Base-by-base conservation (phyloP, 768 basidiomycete species). In the Trametes villosa region DNA sequence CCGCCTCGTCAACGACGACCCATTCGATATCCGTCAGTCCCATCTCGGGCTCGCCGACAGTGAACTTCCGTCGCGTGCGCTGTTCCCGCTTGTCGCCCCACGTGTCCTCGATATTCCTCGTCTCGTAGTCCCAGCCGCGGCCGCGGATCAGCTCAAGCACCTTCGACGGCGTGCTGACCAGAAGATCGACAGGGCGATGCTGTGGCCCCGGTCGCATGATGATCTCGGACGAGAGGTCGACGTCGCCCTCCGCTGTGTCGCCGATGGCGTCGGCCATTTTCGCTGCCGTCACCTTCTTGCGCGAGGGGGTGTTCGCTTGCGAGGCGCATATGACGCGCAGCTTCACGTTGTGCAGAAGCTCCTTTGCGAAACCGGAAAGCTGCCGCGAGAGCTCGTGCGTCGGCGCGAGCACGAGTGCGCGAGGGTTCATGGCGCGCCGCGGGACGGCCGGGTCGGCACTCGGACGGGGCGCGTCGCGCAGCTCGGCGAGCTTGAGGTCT, bases 1-100 rank as follows among this genome's bases (percentile, higher is more conserved):
- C 95, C 0, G 95, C 94, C 70, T 97, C 94, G 62, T 97, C 95
- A 1, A 96, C 77, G 3, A 96, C 79, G 7, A 96, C 88, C 93
- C 93, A 96, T 67, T 96, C 92, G 1, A 96, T 77, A 49, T 85
- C 81, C 52, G 80, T 81, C 24, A 94, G 74, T 2, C 86, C 81
- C 75, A 92, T 81, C 67, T 86, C 80, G 5, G 84, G 80, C 46
- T 80, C 76, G 60, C 75, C 67, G 62, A 79, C 79, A 66, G 65
- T 79, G 79, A 72, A 78, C 62, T 63, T 82, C 73, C 72, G 71
- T 22, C 69, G 69, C 27, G 63, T 30, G 40, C 31, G 52, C 22
- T 50, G 26, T 53, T 71, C 68, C 70, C 64, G 44, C n/a, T 20
- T 26, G 44, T 45, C 65, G 67, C 76, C 56, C 55, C 71, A 31